Conservation (phyloP, 345 rosid species). For the Brassica nigra region DNA sequence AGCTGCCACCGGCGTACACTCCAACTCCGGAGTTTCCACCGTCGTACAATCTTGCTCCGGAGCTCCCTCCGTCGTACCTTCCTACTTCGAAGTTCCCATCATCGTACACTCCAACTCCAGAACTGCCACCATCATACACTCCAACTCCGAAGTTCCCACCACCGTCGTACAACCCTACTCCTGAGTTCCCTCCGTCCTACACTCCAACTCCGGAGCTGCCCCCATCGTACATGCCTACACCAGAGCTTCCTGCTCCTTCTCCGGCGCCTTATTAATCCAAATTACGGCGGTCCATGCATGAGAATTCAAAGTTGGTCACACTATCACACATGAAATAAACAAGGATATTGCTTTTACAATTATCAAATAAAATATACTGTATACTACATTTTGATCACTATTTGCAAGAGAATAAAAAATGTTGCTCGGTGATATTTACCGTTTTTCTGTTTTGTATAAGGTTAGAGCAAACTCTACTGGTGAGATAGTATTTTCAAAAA, state of each 20-base stretch:
- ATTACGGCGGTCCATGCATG: slow-evolving; percentile 1
- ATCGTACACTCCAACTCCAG: background rate
- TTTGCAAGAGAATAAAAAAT: background rate
- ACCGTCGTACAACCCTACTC: background rate
- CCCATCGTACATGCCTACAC: background rate
- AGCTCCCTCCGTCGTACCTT: background rate
- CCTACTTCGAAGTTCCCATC: background rate
- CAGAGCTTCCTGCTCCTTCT: background rate
- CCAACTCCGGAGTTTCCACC: background rate
- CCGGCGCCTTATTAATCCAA: background rate
- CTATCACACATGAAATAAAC: slow-evolving; percentile 4
- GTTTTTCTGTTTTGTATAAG: background rate
- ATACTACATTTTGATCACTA: background rate
- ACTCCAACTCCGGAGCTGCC: background rate
- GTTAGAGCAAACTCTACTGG: background rate
- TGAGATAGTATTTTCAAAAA: background rate
- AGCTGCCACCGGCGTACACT: background rate
- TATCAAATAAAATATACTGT: background rate
- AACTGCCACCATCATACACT: background rate
- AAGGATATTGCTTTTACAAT: background rate
- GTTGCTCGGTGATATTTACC: background rate
- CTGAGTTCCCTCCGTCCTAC: background rate
- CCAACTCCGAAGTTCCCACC: background rate
- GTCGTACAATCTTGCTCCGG: background rate
- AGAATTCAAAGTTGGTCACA: slow-evolving; percentile 1